Percentiles rank a stretch among this genome's conserved stretches.
phyloP scores from a whole-genome alignment of 495 filamentous ascomycete genomes.

The Platismatia glauca region DNA sequence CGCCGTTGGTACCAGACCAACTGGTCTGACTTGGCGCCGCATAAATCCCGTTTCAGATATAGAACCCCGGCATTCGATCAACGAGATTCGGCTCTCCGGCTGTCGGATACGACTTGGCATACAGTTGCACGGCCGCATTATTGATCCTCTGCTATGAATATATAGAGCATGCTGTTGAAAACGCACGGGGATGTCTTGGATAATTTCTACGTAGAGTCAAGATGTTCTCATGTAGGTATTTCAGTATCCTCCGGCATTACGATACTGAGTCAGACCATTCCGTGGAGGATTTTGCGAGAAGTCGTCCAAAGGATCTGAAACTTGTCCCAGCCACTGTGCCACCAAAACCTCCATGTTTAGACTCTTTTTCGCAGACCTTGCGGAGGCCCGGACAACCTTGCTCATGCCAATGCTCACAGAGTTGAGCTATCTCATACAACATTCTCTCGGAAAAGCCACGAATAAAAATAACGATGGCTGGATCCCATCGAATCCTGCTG shows the following conservation, averaged over 20 bases:
- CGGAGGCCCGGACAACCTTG: too few relatives aligned
- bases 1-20: constrained; percentile 1
- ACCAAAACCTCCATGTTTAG: background rate
- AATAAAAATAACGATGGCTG: too few relatives aligned
- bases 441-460: background rate
- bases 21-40: background rate
- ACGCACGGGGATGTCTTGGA: background rate
- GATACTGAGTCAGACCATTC: background rate
- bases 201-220: background rate
- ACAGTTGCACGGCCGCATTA: background rate
- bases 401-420: too few relatives aligned
- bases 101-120: background rate
- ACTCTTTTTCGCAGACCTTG: background rate
- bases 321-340: background rate
- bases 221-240: background rate
- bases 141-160: background rate
- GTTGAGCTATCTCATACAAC: background rate
- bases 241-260: background rate
- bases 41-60: constrained; percentile 11
- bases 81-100: background rate
- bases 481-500: background rate
- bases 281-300: background rate
- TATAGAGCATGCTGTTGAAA: background rate
- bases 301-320: background rate
- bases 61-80: background rate